A percentile compares a stretch with the other conserved stretches of the same genome.
Conservation (phyloP, 1,284 basidiomycete species). For the Hypsizygus ulmarius region DNA sequence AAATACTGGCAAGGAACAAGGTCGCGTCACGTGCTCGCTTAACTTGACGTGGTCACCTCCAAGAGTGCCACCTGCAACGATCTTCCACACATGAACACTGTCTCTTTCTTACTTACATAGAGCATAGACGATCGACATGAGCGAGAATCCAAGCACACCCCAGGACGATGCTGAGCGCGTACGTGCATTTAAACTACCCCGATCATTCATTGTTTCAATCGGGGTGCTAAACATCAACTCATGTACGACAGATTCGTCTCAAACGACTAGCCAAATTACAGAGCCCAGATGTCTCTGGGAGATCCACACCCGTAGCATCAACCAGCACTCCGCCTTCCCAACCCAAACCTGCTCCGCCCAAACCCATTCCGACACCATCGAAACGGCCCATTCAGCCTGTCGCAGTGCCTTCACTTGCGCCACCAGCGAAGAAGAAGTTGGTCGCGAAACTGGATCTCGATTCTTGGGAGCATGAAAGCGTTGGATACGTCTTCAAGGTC, state of each 20-base stretch:
- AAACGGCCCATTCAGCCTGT: slow-evolving; percentile 26
- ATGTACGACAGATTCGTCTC: slow-evolving; percentile 67
- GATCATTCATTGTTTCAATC: slow-evolving; percentile 1
- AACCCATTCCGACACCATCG: slow-evolving; percentile 24
- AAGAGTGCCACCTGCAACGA: not conserved
- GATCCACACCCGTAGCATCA: slow-evolving; percentile 29
- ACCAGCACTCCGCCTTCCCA: slow-evolving; percentile 30
- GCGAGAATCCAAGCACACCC: slow-evolving; percentile 43
- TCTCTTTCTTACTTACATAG: slow-evolving; percentile 6
- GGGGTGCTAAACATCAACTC: slow-evolving; percentile 3
- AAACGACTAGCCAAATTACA: slow-evolving; percentile 84
- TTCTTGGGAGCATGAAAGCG: slow-evolving; percentile 73
- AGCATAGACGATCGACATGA: slow-evolving; percentile 21
- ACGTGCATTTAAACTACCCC: slow-evolving; percentile 24
- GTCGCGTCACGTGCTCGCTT: not conserved
- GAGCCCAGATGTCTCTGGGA: slow-evolving; percentile 28
- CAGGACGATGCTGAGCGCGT: slow-evolving; percentile 79
- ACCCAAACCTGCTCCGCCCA: slow-evolving; percentile 32
- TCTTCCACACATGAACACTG: not conserved
- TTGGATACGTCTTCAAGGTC: slow-evolving; percentile 70
- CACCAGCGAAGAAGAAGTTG: slow-evolving; percentile 46
- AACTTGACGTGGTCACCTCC: not conserved
- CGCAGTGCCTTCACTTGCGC: slow-evolving; percentile 27
- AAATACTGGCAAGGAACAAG: slow-evolving; percentile 4
- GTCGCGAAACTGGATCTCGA: slow-evolving; percentile 52